Percentiles rank a stretch among this genome's conserved stretches.
phyloP scores from a whole-genome alignment of 768 basidiomycete genomes.

The Paxillus involutus region DNA sequence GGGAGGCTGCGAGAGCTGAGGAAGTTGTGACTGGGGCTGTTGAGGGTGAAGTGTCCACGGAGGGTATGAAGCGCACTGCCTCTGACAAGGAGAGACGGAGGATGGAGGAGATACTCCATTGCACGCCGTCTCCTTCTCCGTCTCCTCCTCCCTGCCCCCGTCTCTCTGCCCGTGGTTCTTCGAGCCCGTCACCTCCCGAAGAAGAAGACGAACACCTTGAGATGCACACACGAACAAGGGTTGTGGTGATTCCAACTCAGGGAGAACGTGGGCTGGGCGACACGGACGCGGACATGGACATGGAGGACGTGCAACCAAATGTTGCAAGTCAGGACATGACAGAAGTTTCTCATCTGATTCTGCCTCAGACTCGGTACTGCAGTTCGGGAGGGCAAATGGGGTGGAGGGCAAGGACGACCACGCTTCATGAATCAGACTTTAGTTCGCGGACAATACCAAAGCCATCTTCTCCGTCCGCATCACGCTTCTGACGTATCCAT shows the following conservation, averaged over 20 bases:
- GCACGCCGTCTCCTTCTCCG: constrained; percentile 3
- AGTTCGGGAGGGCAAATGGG: too few relatives aligned
- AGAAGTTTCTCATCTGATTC: neutral
- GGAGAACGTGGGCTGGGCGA: neutral
- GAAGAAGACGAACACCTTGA: neutral
- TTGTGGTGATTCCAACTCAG: neutral
- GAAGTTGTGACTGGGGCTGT: constrained; percentile 1
- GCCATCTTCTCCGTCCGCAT: neutral
- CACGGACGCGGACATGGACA: neutral
- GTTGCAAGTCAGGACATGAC: too few relatives aligned
- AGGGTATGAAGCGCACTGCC: constrained; percentile 7
- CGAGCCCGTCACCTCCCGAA: constrained; percentile 2
- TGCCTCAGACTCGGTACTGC: neutral
- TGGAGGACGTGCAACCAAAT: too few relatives aligned
- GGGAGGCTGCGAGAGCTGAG: neutral
- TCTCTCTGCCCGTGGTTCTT: neutral
- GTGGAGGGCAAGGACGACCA: neutral
- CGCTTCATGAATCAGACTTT: too few relatives aligned
- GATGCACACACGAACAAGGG: neutral
- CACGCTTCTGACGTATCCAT: constrained; percentile 1
- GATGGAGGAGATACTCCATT: constrained; percentile 25
- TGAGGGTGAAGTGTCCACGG: neutral
- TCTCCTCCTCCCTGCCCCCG: neutral
- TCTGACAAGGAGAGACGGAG: constrained; percentile 26
- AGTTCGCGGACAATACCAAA: neutral